These are phyloP conservation scores for Stephanodiscus triporus DNA, from an alignment of 108 stramenopile genomes.

Conservation along the genomic window DNA sequence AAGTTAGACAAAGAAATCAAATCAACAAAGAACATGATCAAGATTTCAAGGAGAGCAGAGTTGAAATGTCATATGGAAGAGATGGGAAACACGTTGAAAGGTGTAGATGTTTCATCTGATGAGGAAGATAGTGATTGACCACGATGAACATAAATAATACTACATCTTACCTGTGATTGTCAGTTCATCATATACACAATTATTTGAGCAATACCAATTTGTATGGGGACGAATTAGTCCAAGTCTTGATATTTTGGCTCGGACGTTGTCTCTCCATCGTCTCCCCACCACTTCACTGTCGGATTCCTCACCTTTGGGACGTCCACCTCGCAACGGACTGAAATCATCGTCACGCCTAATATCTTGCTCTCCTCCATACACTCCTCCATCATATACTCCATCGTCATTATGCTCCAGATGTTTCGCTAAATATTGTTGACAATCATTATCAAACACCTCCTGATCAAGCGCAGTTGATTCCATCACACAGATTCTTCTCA, in stretches of 20 bases:
- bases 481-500: no score
- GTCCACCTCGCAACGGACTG: not conserved
- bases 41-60: not conserved
- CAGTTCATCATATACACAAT: conserved; percentile 1
- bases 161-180: not conserved
- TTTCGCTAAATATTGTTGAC: no score
- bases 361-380: no score
- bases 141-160: not conserved
- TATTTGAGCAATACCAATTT: no score
- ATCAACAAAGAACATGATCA: conserved; percentile 1
- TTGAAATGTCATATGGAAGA: not conserved
- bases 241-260: not conserved
- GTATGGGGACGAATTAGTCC: conserved; percentile 1
- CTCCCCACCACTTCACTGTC: not conserved
- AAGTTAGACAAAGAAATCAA: not conserved
- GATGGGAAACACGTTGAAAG: not conserved
- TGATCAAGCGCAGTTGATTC: no score
- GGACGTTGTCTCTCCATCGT: conserved; percentile 1
- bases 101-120: not conserved
- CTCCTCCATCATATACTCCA: no score
- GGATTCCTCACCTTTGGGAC: not conserved
- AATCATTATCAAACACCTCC: no score
- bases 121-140: not conserved
- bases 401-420: no score
- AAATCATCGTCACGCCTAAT: not conserved